Conservation (phyloP, 176 grass and related monocot species). For the Olyra latifolia region DNA sequence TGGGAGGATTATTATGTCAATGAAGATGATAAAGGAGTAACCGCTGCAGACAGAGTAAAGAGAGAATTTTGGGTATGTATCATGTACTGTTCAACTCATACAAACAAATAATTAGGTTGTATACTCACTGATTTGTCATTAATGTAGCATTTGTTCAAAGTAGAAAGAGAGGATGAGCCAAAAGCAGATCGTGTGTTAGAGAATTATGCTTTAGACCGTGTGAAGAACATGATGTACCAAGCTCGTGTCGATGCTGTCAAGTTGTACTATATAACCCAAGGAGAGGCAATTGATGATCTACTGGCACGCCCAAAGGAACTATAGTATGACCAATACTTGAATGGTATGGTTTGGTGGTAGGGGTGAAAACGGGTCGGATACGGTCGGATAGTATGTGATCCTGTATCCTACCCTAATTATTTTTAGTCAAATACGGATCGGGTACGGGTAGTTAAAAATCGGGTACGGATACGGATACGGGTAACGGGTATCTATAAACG, state of each 20-base stretch:
- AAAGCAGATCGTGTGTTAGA: background rate
- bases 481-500: too few species aligned
- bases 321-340: background rate
- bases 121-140: too few species aligned
- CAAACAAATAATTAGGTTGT: background rate
- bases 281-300: background rate
- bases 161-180: rapidly evolving
- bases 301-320: background rate
- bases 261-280: background rate
- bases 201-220: background rate
- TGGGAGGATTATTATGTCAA: background rate
- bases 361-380: too few species aligned
- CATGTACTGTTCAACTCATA: background rate
- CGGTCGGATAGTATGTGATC: too few species aligned
- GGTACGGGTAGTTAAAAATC: too few species aligned
- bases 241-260: background rate
- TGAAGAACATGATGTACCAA: background rate
- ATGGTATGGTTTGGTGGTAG: too few species aligned
- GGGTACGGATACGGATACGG: too few species aligned
- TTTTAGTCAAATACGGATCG: too few species aligned
- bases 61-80: background rate
- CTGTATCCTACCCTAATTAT: too few species aligned
- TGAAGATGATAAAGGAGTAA: background rate
- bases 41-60: background rate
- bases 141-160: background rate